These are phyloP conservation scores for Lyophyllum shimeji DNA, from an alignment of 768 basidiomycete genomes.

Conservation along the genomic window DNA sequence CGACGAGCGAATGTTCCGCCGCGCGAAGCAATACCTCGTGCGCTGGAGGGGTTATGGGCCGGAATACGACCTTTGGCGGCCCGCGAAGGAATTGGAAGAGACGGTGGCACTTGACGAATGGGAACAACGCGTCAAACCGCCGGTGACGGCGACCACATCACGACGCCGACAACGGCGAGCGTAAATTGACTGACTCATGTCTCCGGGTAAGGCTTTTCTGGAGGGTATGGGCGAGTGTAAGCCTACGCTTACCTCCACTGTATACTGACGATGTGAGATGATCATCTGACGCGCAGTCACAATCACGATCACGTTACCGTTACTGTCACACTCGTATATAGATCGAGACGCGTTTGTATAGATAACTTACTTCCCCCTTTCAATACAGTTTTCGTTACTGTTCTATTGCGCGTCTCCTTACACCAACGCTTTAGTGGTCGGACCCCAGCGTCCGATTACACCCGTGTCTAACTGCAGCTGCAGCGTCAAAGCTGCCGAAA, in stretches of 20 bases:
- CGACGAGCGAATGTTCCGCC: background rate
- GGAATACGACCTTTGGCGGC: background rate
- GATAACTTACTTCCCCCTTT: background rate
- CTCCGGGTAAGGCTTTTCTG: background rate
- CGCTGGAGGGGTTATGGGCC: background rate
- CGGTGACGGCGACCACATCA: too few relatives aligned
- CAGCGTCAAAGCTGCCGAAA: too few relatives aligned
- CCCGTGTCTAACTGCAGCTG: too few relatives aligned
- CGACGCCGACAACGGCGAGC: too few relatives aligned
- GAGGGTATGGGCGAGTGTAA: background rate
- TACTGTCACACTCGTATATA: background rate
- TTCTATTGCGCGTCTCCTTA: background rate
- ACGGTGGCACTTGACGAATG: background rate
- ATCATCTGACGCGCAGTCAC: too few relatives aligned
- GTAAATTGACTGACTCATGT: too few relatives aligned
- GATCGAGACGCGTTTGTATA: background rate
- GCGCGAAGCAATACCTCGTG: background rate
- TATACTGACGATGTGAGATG: background rate
- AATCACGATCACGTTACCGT: background rate
- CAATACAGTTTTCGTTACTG: background rate
- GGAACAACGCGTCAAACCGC: background rate
- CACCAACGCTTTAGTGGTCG: background rate
- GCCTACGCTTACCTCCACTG: background rate
- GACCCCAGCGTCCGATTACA: background rate
- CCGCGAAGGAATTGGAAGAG: background rate